A percentile compares a stretch with the other conserved stretches of the same genome.
Evolutionary conservation across 257 asterid species (phyloP).

Genomic region (Lithospermum erythrorhizon): DNA sequence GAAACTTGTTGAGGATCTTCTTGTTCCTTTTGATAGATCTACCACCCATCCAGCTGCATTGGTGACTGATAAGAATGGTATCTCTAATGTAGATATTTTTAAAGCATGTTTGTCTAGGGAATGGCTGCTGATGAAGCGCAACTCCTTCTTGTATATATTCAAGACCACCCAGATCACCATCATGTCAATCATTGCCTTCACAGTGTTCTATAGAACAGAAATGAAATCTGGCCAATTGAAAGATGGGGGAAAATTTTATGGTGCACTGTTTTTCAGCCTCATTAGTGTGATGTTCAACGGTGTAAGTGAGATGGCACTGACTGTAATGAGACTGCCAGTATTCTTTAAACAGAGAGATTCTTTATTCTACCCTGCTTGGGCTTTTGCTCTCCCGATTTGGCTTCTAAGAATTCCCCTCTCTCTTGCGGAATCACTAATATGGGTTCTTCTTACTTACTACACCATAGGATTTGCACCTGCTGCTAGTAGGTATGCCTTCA

Average conservation of each 20-base stretch:
- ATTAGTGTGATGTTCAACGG: conserved; percentile 90
- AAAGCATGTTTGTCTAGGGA: conserved; percentile 79
- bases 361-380: conserved; percentile 92
- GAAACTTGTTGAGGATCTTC: conserved; percentile 53
- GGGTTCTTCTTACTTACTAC: conserved; percentile 82
- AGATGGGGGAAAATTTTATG: conserved; percentile 71
- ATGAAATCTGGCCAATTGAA: conserved; percentile 57
- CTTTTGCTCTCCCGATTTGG: conserved; percentile 90
- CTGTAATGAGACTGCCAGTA: conserved; percentile 68
- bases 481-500: conserved; percentile 46
- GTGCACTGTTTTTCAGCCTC: conserved; percentile 77
- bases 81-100: conserved; percentile 68
- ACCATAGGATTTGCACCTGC: conserved; percentile 91
- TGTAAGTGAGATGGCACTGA: conserved; percentile 74
- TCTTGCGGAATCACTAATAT: conserved; percentile 68
- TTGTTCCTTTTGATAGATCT: conserved; percentile 55
- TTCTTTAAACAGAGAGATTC: conserved; percentile 87
- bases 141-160: conserved; percentile 69
- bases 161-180: conserved; percentile 81
- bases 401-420: conserved; percentile 76
- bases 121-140: conserved; percentile 79
- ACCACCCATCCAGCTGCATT: conserved; percentile 88
- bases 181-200: conserved; percentile 75
- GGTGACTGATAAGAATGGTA: conserved; percentile 73
- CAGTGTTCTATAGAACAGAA: conserved; percentile 84